phyloP scores from a whole-genome alignment of 2,329 filamentous ascomycete species.

The Venturia pyrina region DNA sequence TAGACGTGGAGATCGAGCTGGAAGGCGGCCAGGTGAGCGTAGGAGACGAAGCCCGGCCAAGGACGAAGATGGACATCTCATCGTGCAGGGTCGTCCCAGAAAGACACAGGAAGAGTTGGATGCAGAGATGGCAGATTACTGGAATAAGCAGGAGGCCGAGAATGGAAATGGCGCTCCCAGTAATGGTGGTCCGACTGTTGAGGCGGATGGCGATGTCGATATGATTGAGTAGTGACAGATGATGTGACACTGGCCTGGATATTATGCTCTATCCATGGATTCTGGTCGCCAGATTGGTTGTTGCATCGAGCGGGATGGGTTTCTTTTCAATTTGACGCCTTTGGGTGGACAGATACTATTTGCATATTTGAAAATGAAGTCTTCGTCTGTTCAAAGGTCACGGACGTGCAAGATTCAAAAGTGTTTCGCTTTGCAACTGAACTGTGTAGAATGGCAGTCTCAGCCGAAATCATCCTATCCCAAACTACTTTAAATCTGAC shows the following conservation, averaged over 20 bases:
- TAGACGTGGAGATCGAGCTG: slow-evolving; percentile 30
- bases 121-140: slow-evolving; percentile 96
- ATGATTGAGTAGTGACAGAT: slow-evolving; percentile 13
- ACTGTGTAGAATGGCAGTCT: no score
- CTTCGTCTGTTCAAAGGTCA: no score
- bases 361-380: no score
- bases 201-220: slow-evolving; percentile 12
- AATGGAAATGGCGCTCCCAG: slow-evolving; percentile 2
- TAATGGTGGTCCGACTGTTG: neutral
- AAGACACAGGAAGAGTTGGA: slow-evolving; percentile 91
- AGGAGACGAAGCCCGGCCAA: slow-evolving; percentile 16
- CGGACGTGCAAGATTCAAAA: no score
- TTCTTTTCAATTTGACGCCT: no score
- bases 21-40: slow-evolving; percentile 10
- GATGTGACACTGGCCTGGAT: neutral
- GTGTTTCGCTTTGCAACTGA: no score
- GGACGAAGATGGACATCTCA: slow-evolving; percentile 37
- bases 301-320: neutral
- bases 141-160: slow-evolving; percentile 33
- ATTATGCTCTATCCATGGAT: neutral
- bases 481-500: no score
- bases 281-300: neutral
- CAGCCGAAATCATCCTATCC: no score
- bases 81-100: slow-evolving; percentile 44
- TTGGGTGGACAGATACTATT: no score